phyloP scores from a whole-genome alignment of 257 asterid genomes.

The Nicotiana noctiflora region DNA sequence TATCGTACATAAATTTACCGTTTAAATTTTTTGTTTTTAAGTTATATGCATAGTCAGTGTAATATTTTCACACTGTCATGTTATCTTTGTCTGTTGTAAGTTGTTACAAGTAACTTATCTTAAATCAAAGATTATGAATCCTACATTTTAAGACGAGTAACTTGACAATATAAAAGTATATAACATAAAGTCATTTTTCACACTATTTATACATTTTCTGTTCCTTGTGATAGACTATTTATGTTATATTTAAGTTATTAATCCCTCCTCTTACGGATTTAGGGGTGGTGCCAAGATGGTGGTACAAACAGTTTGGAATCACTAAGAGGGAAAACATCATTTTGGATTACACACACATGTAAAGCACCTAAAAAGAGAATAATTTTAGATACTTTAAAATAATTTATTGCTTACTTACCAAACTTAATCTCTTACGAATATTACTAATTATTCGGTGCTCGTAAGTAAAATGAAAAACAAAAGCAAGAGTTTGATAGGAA shows the following conservation, averaged over 20 bases:
- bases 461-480: background rate
- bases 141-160: too few species aligned
- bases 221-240: too few species aligned
- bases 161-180: too few species aligned
- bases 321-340: background rate
- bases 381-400: background rate
- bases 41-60: too few species aligned
- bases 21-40: background rate
- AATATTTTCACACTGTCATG: too few species aligned
- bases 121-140: too few species aligned
- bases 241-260: too few species aligned
- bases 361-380: background rate
- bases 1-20: background rate
- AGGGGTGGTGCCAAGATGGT: background rate
- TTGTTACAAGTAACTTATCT: too few species aligned
- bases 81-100: too few species aligned
- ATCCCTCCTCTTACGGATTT: background rate
- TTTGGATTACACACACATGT: background rate
- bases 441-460: background rate
- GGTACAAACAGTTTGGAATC: background rate
- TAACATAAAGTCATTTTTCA: too few species aligned
- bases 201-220: too few species aligned
- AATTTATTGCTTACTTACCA: background rate
- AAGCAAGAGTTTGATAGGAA: background rate
- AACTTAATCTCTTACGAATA: background rate